Evolutionary conservation across 2,329 filamentous ascomycete species (phyloP).

Genomic region (Fusarium vanettenii): DNA sequence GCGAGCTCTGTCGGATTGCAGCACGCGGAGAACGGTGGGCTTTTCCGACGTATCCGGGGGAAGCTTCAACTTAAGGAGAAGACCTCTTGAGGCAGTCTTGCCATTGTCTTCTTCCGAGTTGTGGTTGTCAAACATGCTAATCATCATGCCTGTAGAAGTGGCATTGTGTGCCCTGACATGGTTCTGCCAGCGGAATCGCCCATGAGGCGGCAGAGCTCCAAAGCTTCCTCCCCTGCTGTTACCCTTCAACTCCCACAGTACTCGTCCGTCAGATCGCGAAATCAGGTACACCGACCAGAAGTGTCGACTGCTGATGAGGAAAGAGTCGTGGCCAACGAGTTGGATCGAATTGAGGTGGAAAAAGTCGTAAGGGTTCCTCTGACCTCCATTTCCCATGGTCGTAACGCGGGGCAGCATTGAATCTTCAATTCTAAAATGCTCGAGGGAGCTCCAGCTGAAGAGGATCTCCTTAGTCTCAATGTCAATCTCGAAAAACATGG

Average conservation of each 20-base stretch:
- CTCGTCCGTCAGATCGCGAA: constrained; percentile 32
- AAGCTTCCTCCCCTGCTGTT: constrained; percentile 41
- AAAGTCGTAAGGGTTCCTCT: constrained; percentile 30
- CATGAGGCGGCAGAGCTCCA: constrained; percentile 36
- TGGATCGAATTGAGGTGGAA: constrained; percentile 45
- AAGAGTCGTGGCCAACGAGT: constrained; percentile 28
- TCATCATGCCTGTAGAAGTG: constrained; percentile 28
- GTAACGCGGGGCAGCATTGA: constrained; percentile 25
- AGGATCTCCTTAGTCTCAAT: constrained; percentile 52
- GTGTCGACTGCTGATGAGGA: constrained; percentile 39
- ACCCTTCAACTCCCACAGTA: constrained; percentile 42
- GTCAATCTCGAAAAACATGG: constrained; percentile 56
- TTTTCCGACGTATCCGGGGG: constrained; percentile 23
- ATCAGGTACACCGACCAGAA: constrained; percentile 38
- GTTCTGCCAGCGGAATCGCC: constrained; percentile 51
- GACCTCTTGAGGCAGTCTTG: constrained; percentile 9
- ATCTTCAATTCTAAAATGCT: constrained; percentile 41
- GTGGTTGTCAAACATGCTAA: constrained; percentile 52
- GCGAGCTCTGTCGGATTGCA: constrained; percentile 21
- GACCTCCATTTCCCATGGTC: constrained; percentile 20
- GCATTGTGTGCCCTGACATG: constrained; percentile 46
- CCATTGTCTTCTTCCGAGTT: constrained; percentile 36
- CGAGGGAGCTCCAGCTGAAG: constrained; percentile 55
- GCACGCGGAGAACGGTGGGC: constrained; percentile 16
- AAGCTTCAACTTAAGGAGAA: constrained; percentile 26